These are phyloP conservation scores for Nemania sp. DNA, from an alignment of 2,329 filamentous ascomycete species.

Conservation along the genomic window DNA sequence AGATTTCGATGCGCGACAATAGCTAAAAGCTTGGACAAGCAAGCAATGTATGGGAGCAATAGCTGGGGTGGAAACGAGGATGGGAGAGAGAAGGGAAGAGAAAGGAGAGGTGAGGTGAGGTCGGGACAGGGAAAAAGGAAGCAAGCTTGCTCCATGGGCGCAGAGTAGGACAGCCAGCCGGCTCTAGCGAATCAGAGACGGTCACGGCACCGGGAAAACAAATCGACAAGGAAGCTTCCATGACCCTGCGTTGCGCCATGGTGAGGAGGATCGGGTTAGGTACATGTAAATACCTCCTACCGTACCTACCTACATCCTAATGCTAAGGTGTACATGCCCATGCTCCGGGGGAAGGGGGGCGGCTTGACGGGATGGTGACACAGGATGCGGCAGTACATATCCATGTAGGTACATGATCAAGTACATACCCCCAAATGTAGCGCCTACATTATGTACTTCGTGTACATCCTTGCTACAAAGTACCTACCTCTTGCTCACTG, in stretches of 20 bases:
- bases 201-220: constrained; percentile 39
- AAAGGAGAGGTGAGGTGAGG: constrained; percentile 35
- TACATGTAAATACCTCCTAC: too few relatives aligned
- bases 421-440: too few relatives aligned
- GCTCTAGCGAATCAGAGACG: constrained; percentile 36
- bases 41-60: not conserved
- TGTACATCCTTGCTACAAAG: too few relatives aligned
- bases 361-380: constrained; percentile 24
- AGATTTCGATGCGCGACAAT: constrained; percentile 1
- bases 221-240: constrained; percentile 25
- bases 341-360: constrained; percentile 9
- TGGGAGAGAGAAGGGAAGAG: constrained; percentile 18
- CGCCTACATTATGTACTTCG: too few relatives aligned
- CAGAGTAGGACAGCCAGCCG: constrained; percentile 30
- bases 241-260: constrained; percentile 4
- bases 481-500: too few relatives aligned
- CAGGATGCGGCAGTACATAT: not conserved
- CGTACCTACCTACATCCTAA: too few relatives aligned
- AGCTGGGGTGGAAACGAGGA: constrained; percentile 14
- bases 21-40: not conserved
- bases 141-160: constrained; percentile 35
- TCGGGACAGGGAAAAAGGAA: constrained; percentile 30
- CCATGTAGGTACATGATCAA: too few relatives aligned
- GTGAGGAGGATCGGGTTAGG: constrained; percentile 19
- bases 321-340: constrained; percentile 5